phyloP scores from a whole-genome alignment of 495 filamentous ascomycete species.

The Penicillium coffeae region DNA sequence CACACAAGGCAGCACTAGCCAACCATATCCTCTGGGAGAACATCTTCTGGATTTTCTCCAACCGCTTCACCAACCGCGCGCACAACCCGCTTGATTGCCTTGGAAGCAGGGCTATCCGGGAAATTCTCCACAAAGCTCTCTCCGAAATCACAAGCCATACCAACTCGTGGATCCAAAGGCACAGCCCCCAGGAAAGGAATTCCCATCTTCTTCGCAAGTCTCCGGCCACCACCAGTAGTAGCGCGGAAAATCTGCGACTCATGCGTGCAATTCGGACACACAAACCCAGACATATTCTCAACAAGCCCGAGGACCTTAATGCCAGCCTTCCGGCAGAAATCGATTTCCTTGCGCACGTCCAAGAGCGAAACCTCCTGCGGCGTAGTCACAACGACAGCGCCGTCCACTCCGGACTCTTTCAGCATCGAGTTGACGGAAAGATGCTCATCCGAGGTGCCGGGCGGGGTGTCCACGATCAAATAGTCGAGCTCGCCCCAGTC shows the following conservation, averaged over 20 bases:
- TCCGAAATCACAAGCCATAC: slow-evolving; percentile 93
- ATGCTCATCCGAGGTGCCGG: slow-evolving; percentile 93
- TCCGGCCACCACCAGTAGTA: slow-evolving; percentile 81
- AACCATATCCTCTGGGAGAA: slow-evolving; percentile 34
- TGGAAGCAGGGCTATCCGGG: slow-evolving; percentile 85
- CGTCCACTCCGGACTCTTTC: slow-evolving; percentile 85
- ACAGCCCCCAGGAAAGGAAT: slow-evolving; percentile 87
- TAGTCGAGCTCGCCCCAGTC: slow-evolving; percentile 96
- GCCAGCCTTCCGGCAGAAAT: slow-evolving; percentile 93
- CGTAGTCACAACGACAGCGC: slow-evolving; percentile 88
- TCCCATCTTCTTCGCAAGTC: slow-evolving; percentile 74
- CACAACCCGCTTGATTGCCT: slow-evolving; percentile 73
- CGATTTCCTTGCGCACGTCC: slow-evolving; percentile 93
- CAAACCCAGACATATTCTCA: slow-evolving; percentile 97
- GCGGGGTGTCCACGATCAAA: slow-evolving; percentile 89
- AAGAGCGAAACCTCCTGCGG: slow-evolving; percentile 91
- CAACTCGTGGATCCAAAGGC: slow-evolving; percentile 90
- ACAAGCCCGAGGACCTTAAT: slow-evolving; percentile 85
- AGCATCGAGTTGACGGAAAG: slow-evolving; percentile 83
- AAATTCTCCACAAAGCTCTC: slow-evolving; percentile 95
- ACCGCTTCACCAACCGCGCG: slow-evolving; percentile 61
- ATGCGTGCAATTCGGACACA: slow-evolving; percentile 83
- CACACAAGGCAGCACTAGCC: slow-evolving; percentile 13
- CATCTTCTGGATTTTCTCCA: slow-evolving; percentile 48
- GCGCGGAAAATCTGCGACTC: slow-evolving; percentile 83